A percentile compares a stretch with the other conserved stretches of the same genome.
Conservation (phyloP, 2,329 filamentous ascomycete species). For the Aspergillus sp. region DNA sequence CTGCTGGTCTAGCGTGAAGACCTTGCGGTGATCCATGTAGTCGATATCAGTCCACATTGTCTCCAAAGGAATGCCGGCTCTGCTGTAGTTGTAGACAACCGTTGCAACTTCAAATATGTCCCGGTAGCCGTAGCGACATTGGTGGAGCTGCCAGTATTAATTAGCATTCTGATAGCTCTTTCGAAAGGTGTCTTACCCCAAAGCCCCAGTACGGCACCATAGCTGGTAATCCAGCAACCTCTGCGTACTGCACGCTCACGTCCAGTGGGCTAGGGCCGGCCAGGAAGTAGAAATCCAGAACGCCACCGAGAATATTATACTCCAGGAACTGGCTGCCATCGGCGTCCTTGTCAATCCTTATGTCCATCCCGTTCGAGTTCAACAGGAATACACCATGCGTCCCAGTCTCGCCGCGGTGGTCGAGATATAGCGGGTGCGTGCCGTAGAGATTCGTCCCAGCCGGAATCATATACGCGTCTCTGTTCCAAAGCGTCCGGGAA, state of each 20-base stretch:
- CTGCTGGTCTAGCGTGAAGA: constrained; percentile 42
- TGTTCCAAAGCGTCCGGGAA: constrained; percentile 68
- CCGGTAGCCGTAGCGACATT: constrained; percentile 64
- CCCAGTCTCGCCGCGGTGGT: constrained; percentile 61
- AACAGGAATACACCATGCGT: constrained; percentile 67
- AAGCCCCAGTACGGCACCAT: constrained; percentile 67
- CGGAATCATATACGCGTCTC: constrained; percentile 65
- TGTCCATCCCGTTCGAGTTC: constrained; percentile 75
- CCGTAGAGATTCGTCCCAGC: constrained; percentile 68
- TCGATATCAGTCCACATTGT: constrained; percentile 50
- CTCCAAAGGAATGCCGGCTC: constrained; percentile 44
- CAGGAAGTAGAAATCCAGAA: constrained; percentile 71
- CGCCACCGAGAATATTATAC: constrained; percentile 75
- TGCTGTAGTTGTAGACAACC: constrained; percentile 44
- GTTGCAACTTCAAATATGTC: constrained; percentile 47
- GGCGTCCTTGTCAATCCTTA: constrained; percentile 66
- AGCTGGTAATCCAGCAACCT: constrained; percentile 56
- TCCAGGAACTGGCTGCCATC: constrained; percentile 67
- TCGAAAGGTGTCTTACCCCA: constrained; percentile 43
- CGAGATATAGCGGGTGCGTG: constrained; percentile 71
- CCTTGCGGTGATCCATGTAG: constrained; percentile 39
- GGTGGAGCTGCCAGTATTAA: constrained; percentile 45
- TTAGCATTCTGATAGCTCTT: background rate
- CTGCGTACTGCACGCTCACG: constrained; percentile 60
- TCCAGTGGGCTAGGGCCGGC: constrained; percentile 59